Evolutionary conservation across 2,329 filamentous ascomycete genomes (phyloP).

Genomic region (Phaeosphaeria sp.): DNA sequence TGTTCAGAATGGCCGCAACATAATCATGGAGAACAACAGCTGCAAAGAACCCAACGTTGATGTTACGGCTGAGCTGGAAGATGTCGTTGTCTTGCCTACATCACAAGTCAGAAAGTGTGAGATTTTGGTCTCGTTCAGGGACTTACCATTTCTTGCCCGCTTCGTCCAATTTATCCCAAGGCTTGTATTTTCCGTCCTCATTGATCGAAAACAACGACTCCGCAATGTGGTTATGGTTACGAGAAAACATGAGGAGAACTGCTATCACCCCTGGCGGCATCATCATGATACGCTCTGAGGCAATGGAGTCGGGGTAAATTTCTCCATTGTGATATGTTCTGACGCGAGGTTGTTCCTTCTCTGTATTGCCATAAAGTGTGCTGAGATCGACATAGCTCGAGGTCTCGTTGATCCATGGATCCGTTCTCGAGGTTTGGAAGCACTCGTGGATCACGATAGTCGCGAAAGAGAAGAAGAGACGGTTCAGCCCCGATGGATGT

Average conservation of each 20-base stretch:
- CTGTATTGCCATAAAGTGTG: conserved; percentile 72
- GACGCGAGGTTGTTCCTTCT: conserved; percentile 68
- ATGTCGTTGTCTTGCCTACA: conserved; percentile 36
- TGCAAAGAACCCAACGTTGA: conserved; percentile 59
- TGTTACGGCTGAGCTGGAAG: conserved; percentile 64
- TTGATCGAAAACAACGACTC: conserved; percentile 80
- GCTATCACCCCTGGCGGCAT: conserved; percentile 73
- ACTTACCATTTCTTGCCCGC: conserved; percentile 44
- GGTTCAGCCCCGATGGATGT: conserved; percentile 74
- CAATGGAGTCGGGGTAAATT: conserved; percentile 72
- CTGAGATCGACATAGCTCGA: conserved; percentile 77
- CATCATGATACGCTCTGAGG: conserved; percentile 67
- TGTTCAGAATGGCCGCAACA: conserved; percentile 76
- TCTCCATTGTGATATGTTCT: conserved; percentile 70
- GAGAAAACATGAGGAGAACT: conserved; percentile 69
- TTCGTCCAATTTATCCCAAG: conserved; percentile 67
- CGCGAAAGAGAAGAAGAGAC: conserved; percentile 74
- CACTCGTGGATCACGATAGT: conserved; percentile 68
- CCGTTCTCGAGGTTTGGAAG: conserved; percentile 67
- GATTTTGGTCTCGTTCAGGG: background rate
- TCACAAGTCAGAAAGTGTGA: background rate
- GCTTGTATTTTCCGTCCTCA: conserved; percentile 75
- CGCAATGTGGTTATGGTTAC: conserved; percentile 85
- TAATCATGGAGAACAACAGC: conserved; percentile 79
- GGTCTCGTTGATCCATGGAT: conserved; percentile 68